A percentile compares a stretch with the other conserved stretches of the same genome.
These are phyloP conservation scores for Pulicaria dysenterica DNA, from an alignment of 129 eudicot species.

Conservation along the genomic window DNA sequence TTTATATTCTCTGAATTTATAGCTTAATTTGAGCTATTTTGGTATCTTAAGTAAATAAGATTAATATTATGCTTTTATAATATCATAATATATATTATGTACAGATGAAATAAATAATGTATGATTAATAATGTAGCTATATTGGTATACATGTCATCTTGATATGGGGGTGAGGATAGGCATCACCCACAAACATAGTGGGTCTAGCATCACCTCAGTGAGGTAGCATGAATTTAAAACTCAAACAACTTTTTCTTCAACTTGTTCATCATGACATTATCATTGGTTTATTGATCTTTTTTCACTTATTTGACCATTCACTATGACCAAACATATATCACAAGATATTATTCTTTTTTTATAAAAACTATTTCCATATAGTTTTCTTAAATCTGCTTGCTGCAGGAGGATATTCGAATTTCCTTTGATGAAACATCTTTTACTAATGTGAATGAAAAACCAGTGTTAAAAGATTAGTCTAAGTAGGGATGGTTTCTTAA, in stretches of 20 bases:
- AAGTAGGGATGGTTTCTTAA: too few species aligned
- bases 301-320: not conserved
- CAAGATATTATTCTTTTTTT: not conserved
- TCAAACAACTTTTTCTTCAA: conserved; percentile 33
- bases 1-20: not conserved
- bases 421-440: too few species aligned
- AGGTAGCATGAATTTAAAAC: conserved; percentile 46
- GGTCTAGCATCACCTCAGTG: conserved; percentile 55
- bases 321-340: not conserved
- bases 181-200: conserved; percentile 68
- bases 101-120: not conserved
- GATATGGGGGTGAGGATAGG: conserved; percentile 36
- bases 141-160: conserved; percentile 36
- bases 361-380: not conserved
- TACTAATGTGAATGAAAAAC: too few species aligned
- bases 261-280: conserved; percentile 47
- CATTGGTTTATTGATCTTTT: conserved; percentile 16
- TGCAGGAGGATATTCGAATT: too few species aligned
- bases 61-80: not conserved
- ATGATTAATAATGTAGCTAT: conserved; percentile 24
- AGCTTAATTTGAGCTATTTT: not conserved
- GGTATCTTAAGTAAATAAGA: not conserved
- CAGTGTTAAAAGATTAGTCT: too few species aligned
- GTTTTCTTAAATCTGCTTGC: not conserved
- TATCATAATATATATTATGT: too few species aligned